Percentiles rank a stretch among this genome's conserved stretches.
Evolutionary conservation across 345 rosid species (phyloP).

Genomic region (Gossypium rotundifolium): DNA sequence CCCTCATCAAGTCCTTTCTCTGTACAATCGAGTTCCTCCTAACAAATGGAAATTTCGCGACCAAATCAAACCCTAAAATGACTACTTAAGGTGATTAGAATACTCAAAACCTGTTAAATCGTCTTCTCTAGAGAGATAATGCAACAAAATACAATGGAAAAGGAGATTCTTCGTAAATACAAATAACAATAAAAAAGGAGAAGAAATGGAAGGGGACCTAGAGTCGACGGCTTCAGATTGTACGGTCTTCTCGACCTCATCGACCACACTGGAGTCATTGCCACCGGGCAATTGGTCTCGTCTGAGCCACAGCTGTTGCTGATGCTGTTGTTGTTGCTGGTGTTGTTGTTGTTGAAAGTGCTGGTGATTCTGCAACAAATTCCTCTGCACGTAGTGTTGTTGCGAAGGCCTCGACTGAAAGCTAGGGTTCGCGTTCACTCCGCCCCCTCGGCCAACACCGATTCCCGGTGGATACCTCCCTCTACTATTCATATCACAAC

Average conservation of each 20-base stretch:
- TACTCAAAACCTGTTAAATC: background rate
- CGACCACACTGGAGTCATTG: constrained; percentile 28
- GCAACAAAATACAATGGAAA: background rate
- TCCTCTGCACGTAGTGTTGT: constrained; percentile 54
- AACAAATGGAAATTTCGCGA: background rate
- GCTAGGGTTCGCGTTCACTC: constrained; percentile 42
- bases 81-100: background rate
- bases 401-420: constrained; percentile 39
- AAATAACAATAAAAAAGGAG: background rate
- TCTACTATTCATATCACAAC: constrained; percentile 73
- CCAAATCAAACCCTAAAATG: background rate
- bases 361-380: constrained; percentile 36
- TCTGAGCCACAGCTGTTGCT: constrained; percentile 57
- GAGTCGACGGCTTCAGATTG: constrained; percentile 80
- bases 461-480: constrained; percentile 76
- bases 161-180: background rate
- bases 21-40: background rate
- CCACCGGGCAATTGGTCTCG: constrained; percentile 42
- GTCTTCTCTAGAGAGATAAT: background rate
- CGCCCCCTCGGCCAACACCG: constrained; percentile 62
- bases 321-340: constrained; percentile 35
- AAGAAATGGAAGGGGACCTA: constrained; percentile 33
- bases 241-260: constrained; percentile 75
- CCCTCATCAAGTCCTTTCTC: background rate
- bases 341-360: constrained; percentile 35